Base-by-base conservation (phyloP, 306 rosid genomes). In the Malus asiatica region DNA sequence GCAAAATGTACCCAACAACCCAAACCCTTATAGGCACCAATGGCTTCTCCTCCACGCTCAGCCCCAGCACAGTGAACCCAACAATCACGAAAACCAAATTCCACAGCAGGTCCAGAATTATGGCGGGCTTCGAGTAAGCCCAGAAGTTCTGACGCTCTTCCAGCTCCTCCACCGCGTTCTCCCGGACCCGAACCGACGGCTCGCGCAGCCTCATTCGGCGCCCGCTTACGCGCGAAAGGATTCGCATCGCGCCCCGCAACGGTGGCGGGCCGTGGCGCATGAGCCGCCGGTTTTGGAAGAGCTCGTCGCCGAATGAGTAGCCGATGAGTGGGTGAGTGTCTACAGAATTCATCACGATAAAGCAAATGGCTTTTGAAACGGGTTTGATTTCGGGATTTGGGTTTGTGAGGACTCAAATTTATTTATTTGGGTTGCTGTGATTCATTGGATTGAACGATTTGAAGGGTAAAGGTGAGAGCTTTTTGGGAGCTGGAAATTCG, bases 141-240 rank as follows among this genome's bases (percentile, higher is more conserved):
- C 97, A 88, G 48, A 83, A 83, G 58, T 96, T 88, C 85, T 88
- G 97, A 38, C 96, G 85, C 82, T 80, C 94, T 82, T 93, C 98
- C 61, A 88, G 84, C 87, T 90, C 91, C 81, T 84, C 97, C 52
- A 96, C 97, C 22, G 97, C 96, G 68, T 78, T 84, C 78, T 93
- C 98, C 4, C 98, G 87, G 19, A 93, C 98, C 10, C 78, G 84
- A 48, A 92, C 86, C 11, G 93, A 90, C 4, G 86, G 88, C 75
- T 90, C 97, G 1, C 90, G 86, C 15, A 95, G 89, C 93, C 88
- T 85, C 96, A 92, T 89, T 3, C 87, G 90, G 66, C 92, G 81
- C 35, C 91, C 92, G 46, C 96, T 88, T 0, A 87, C 93, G 0
- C 85, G 92, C 27, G 97, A 90, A 63, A 90, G 87, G 59, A 89